Conservation (phyloP, 228 moss, liverwort and hornwort species). For the Sphagnum magellanicum region DNA sequence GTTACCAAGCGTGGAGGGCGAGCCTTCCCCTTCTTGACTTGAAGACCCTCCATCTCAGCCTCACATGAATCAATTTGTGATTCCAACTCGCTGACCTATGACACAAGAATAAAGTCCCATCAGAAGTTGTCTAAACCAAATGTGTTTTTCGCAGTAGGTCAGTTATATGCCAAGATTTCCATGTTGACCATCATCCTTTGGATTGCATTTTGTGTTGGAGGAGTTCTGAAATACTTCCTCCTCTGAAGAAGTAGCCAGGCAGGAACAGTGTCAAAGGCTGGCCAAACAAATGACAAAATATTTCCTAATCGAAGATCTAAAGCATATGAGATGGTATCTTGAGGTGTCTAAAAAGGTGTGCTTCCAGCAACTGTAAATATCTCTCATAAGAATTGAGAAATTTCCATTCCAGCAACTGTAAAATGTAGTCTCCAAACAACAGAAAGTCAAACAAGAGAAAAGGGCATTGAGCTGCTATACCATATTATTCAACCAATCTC, state of each 20-base stretch:
- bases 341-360: no score
- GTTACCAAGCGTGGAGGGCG: conserved; percentile 91
- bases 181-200: background rate
- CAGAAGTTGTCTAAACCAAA: no score
- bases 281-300: no score
- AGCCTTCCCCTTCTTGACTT: conserved; percentile 92
- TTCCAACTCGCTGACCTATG: conserved; percentile 77
- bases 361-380: no score
- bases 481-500: conserved; percentile 96
- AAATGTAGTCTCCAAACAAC: no score
- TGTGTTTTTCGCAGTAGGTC: no score
- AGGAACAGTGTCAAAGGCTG: background rate
- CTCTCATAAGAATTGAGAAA: no score
- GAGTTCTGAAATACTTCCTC: background rate
- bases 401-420: no score
- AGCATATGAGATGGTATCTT: no score
- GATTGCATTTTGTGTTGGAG: background rate
- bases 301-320: no score
- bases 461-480: conserved; percentile 13
- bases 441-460: no score
- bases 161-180: no score
- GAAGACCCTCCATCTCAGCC: conserved; percentile 92
- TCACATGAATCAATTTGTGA: conserved; percentile 94
- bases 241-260: background rate
- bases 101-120: conserved; percentile 1